Evolutionary conservation across 2,329 filamentous ascomycete genomes (phyloP), one percentile per base, ranked within the genome.

Genomic region (Pseudonectria foliicola): DNA sequence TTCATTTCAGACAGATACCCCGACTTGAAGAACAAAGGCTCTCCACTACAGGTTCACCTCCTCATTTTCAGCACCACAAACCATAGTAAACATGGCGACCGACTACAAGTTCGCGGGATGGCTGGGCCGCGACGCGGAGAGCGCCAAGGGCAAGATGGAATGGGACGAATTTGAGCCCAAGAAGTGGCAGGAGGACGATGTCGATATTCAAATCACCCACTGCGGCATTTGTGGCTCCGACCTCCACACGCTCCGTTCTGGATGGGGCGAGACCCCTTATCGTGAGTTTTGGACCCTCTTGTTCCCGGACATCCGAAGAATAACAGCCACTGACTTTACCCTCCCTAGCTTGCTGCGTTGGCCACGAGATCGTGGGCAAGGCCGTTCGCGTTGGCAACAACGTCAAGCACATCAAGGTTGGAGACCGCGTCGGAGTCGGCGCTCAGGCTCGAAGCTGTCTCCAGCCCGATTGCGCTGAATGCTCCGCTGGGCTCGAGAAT

Each of bases 161-260:
- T 75, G 71, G 71, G 61, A 60, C 27, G 59, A 71, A 37, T 81
- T 71, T 36, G 65, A 77, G 56, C 77, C 77, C 25, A 82, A 82
- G 64, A 58, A 62, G n/a, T 82, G 76, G 71, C 71, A 77, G 29
- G 78, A 82, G 53, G 72, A 67, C 16, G 77, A 82, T 42, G 59
- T 84, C 35, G 79, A 83, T 50, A 78, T 84, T 46, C 66, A 73
- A 50, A 61, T 84, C 43, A 72, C 74, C 3, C 77, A 82, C 61
- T 82, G 77, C 49, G 78, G 79, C 40, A 70, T 83, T 43, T 83
- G 79, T 52, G 78, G 75, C 35, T 72, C 70, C 1, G 77, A 82
- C 44, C 32, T 80, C 25, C 76, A 82, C 57, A 70, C 63, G 4
- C 61, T 81, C 4, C 64, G 69, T 25, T 73, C 71, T 2, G 76